These are phyloP conservation scores for Camellia granthamiana DNA, from an alignment of 148 eudicot species.

Conservation along the genomic window DNA sequence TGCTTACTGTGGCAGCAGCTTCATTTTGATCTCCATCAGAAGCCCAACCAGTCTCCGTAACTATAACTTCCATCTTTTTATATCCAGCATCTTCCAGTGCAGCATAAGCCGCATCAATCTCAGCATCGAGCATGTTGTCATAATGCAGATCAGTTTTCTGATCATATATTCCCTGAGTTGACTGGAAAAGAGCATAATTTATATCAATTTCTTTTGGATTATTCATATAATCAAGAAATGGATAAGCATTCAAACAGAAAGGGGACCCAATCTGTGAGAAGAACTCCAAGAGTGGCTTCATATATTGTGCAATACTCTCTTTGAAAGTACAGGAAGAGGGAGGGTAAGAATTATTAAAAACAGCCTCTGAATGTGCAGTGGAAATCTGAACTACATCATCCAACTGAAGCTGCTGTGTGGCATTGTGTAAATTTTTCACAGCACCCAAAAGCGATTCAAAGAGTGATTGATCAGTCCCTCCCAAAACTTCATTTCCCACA, in stretches of 20 bases:
- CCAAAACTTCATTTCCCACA: slow-evolving; percentile 73
- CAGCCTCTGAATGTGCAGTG: slow-evolving; percentile 62
- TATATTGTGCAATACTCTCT: slow-evolving; percentile 41
- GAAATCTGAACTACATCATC: slow-evolving; percentile 50
- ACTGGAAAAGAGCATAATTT: slow-evolving; percentile 67
- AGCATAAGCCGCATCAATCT: slow-evolving; percentile 80
- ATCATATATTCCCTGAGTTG: slow-evolving; percentile 55
- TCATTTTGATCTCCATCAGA: slow-evolving; percentile 73
- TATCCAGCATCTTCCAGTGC: slow-evolving; percentile 76
- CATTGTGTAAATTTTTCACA: slow-evolving; percentile 63
- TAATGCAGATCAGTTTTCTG: slow-evolving; percentile 60
- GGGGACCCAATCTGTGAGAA: slow-evolving; percentile 60
- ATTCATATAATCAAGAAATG: slow-evolving; percentile 67
- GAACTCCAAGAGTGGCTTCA: slow-evolving; percentile 69
- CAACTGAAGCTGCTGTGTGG: slow-evolving; percentile 54
- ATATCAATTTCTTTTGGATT: slow-evolving; percentile 60
- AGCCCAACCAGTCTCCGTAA: slow-evolving; percentile 94
- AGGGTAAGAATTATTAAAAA: slow-evolving; percentile 68
- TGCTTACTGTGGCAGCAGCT: slow-evolving; percentile 58
- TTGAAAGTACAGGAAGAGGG: slow-evolving; percentile 67
- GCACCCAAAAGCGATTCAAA: slow-evolving; percentile 58
- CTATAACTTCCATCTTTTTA: slow-evolving; percentile 68
- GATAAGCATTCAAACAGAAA: slow-evolving; percentile 79
- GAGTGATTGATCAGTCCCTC: slow-evolving; percentile 43
- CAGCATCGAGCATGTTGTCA: slow-evolving; percentile 86